Evolutionary conservation across 1,284 basidiomycete species (phyloP), one percentile per base, ranked within the genome.

Genomic region (Singerocomus inundabilis): DNA sequence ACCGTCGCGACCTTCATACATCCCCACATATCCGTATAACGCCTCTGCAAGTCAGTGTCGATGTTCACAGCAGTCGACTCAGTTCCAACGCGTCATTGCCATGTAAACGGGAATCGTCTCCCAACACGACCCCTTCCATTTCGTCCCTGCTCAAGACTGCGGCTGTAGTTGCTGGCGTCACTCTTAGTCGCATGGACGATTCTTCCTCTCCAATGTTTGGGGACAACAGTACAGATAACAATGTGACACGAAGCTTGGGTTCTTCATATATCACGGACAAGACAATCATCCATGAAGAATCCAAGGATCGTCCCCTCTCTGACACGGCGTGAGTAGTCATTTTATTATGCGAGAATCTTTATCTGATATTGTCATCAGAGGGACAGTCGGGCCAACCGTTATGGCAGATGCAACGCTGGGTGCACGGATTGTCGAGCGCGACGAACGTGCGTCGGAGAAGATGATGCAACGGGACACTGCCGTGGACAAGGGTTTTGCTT

Each of bases 291-390:
- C 31, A 29, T 10, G 38, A 43, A 36, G 36, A 26, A 15, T 8
- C 7, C 15, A n/a, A 39, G 25, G 31, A 47, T 29, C 48, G 21
- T 5, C 13, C 5, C 34, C 15, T 11, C 29, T 34, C 46, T 25
- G 28, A 44, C 21, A n/a, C 21, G 6, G 28, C n/a, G 56, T 65
- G 21, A 1, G 60, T 61, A 11, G 12, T 35, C 16, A 7, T 24
- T 9, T 46, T 34, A 15, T 31, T 12, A 4, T 24, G 1, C 6
- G 25, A 18, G 12, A 33, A 3, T 28, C 2, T 4, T 28, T 26
- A 44, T 37, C 28, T 58, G 36, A 64, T 9, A 11, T 28, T n/a
- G 15, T 4, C 44, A 26, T 33, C 5, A 60, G 59, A 21, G 47
- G n/a, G 26, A 36, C 24, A 15, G 5, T 13, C 9, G 2, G 16